Evolutionary conservation across 2,329 filamentous ascomycete genomes (phyloP).

Genomic region (Huntiella omanensis): DNA sequence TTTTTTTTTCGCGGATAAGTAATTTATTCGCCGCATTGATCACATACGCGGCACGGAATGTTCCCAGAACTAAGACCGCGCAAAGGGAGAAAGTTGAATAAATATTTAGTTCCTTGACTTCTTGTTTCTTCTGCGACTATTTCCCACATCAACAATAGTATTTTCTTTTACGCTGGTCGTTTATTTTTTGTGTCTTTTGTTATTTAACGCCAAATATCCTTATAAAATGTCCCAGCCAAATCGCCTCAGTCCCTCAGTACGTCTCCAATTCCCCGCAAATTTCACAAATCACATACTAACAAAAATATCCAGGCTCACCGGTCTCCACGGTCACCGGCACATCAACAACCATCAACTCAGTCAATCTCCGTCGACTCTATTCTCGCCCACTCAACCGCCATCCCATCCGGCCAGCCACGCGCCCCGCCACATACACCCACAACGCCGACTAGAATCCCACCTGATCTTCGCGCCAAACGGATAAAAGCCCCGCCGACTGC

Average conservation of each 20-base stretch:
- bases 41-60: no score
- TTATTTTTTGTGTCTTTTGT: background rate
- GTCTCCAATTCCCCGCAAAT: background rate
- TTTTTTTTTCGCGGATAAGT: no score
- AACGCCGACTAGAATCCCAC: constrained; percentile 15
- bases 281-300: background rate
- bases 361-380: constrained; percentile 80
- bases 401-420: constrained; percentile 82
- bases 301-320: constrained; percentile 2
- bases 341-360: constrained; percentile 16
- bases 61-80: no score
- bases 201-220: background rate
- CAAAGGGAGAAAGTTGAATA: no score
- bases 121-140: background rate
- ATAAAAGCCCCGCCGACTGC: constrained; percentile 7
- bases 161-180: background rate
- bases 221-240: background rate
- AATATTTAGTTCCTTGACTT: no score
- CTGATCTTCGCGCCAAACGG: constrained; percentile 9
- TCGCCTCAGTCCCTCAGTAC: background rate
- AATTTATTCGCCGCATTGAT: no score
- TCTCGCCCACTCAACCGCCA: constrained; percentile 81
- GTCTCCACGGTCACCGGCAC: background rate
- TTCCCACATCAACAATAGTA: background rate
- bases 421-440: constrained; percentile 35